phyloP scores from a whole-genome alignment of 139 green algal species.

The Nannochloris sp. region DNA sequence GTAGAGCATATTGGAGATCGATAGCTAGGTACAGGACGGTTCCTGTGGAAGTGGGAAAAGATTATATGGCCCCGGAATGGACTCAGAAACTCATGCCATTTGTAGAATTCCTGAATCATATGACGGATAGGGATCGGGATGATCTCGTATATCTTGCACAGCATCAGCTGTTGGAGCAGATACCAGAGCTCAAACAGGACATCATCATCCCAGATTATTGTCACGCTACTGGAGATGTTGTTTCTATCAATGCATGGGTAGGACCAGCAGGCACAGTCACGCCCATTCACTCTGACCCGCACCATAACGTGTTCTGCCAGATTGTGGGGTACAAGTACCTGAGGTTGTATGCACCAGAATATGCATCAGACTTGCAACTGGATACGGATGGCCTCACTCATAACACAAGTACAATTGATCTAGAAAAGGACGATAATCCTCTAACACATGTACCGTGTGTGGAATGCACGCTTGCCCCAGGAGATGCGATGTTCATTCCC shows the following conservation, averaged over 20 bases:
- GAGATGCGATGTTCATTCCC: conserved; percentile 85
- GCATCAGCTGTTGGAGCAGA: conserved; percentile 86
- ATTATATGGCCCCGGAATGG: conserved; percentile 79
- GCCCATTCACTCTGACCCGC: conserved; percentile 79
- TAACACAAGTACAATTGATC: conserved; percentile 45
- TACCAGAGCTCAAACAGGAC: conserved; percentile 69
- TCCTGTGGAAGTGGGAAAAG: conserved; percentile 63
- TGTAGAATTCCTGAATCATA: conserved; percentile 53
- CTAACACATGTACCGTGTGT: conserved; percentile 31
- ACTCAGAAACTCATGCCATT: conserved; percentile 76
- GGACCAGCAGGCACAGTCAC: conserved; percentile 77
- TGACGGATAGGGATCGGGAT: conserved; percentile 20
- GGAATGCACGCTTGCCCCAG: conserved; percentile 64
- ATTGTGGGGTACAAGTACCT: conserved; percentile 89
- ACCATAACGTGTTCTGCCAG: conserved; percentile 82
- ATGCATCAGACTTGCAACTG: background rate
- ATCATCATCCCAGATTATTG: conserved; percentile 79
- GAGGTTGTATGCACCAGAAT: conserved; percentile 62
- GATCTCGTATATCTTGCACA: conserved; percentile 73
- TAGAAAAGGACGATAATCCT: conserved; percentile 1
- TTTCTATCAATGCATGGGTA: conserved; percentile 81
- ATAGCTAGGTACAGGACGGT: conserved; percentile 72
- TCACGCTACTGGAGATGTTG: conserved; percentile 37
- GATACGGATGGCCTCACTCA: conserved; percentile 26
- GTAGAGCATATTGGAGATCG: conserved; percentile 50